Percentiles rank a stretch among this genome's conserved stretches.
Conservation (phyloP, 768 basidiomycete species). For the Astraeus odoratus region DNA sequence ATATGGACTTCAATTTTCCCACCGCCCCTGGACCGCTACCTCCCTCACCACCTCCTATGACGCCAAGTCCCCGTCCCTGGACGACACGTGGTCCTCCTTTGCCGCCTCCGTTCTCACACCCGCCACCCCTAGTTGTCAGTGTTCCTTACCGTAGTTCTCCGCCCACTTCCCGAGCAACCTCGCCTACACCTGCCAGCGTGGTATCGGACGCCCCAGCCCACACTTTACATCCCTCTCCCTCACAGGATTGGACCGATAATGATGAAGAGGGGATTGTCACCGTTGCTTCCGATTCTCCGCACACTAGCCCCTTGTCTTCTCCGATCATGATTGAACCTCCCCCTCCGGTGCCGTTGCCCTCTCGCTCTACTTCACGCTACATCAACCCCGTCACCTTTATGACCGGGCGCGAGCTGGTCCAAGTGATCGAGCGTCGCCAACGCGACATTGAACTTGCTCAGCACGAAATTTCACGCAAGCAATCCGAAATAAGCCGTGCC, state of each 20-base stretch:
- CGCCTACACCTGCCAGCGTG: neutral
- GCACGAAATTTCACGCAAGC: neutral
- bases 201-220: neutral
- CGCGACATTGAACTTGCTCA: slow-evolving; percentile 1
- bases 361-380: neutral
- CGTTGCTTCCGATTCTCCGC: neutral
- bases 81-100: too few relatives aligned
- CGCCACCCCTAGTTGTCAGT: neutral
- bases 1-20: neutral
- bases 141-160: neutral
- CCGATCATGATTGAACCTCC: neutral
- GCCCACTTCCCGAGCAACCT: neutral
- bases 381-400: neutral
- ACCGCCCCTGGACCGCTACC: neutral
- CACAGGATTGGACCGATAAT: neutral
- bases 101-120: neutral
- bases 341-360: neutral
- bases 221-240: neutral
- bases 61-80: neutral
- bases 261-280: neutral
- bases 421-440: neutral
- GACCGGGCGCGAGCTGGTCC: neutral
- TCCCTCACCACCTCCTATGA: neutral
- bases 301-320: too few relatives aligned
- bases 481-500: slow-evolving; percentile 81